phyloP scores from a whole-genome alignment of 2,329 filamentous ascomycete species.

The Emergomyces orientalis region DNA sequence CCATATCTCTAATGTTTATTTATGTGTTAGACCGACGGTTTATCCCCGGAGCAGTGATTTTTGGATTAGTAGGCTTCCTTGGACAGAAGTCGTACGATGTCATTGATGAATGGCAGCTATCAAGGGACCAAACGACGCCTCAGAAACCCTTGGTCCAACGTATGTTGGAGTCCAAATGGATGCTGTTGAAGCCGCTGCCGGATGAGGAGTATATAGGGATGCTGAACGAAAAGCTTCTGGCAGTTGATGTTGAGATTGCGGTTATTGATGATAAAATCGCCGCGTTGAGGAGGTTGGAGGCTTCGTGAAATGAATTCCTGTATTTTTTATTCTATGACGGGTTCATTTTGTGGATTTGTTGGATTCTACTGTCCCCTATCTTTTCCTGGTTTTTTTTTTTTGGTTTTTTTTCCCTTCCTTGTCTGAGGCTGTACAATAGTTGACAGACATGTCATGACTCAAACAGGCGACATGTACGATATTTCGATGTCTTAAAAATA shows the following conservation, averaged over 20 bases:
- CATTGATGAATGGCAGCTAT: slow-evolving; percentile 40
- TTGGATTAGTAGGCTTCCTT: slow-evolving; percentile 47
- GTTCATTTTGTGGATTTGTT: neutral
- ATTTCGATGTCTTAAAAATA: neutral
- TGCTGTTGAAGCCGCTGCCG: slow-evolving; percentile 59
- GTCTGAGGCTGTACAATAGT: neutral
- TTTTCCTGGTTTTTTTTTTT: neutral
- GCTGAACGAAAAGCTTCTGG: slow-evolving; percentile 60
- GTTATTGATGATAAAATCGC: slow-evolving; percentile 67
- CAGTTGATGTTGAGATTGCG: slow-evolving; percentile 66
- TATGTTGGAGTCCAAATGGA: slow-evolving; percentile 56
- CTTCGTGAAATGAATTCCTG: neutral
- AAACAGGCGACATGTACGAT: neutral
- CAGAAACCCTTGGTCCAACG: slow-evolving; percentile 39
- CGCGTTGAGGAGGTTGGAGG: slow-evolving; percentile 32
- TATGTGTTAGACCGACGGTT: slow-evolving; percentile 44
- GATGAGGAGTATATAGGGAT: slow-evolving; percentile 65
- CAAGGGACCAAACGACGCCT: slow-evolving; percentile 25
- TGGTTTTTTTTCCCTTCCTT: neutral
- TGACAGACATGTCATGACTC: neutral
- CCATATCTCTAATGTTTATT: neutral
- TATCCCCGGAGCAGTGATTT: slow-evolving; percentile 51
- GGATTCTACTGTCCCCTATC: neutral
- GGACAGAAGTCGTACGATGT: slow-evolving; percentile 50
- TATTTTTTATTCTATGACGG: neutral